Evolutionary conservation across 192 early-diverging fungal genomes (phyloP).

Genomic region (Coemansia sp.): DNA sequence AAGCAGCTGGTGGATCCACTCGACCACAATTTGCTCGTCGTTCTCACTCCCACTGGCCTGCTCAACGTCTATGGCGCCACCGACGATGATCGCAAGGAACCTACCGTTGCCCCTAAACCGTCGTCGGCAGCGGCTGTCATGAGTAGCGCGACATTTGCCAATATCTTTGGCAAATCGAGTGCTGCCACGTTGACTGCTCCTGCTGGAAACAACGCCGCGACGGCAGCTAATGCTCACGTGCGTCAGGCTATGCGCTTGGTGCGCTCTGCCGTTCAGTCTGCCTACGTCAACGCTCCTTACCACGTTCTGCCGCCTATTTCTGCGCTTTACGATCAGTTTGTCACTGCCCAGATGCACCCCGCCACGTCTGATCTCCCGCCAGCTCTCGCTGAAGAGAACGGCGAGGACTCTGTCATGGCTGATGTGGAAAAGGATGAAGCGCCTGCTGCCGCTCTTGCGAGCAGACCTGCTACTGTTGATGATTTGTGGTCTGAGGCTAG

Average conservation of each 20-base stretch:
- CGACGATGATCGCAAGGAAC: background rate
- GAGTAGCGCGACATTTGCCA: conserved; percentile 37
- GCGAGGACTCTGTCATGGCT: background rate
- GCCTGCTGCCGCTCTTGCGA: background rate
- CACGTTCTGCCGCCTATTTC: conserved; percentile 62
- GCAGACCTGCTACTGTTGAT: background rate
- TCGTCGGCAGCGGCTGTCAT: conserved; percentile 5
- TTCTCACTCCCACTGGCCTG: conserved; percentile 38
- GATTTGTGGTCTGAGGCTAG: background rate
- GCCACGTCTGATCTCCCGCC: background rate
- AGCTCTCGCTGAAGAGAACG: background rate
- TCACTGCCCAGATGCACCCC: conserved; percentile 26
- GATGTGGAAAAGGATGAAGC: background rate
- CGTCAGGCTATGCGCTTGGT: conserved; percentile 51
- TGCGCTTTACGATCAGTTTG: conserved; percentile 58
- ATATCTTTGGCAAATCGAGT: conserved; percentile 30
- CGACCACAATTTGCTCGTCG: conserved; percentile 30
- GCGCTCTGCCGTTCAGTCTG: conserved; percentile 46
- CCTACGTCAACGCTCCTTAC: conserved; percentile 56
- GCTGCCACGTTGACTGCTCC: background rate
- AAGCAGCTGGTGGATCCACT: conserved; percentile 30
- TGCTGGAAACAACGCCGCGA: too few relatives aligned
- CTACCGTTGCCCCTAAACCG: conserved; percentile 1
- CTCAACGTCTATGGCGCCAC: conserved; percentile 32
- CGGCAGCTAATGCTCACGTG: conserved; percentile 13